phyloP scores from a whole-genome alignment of 1,139 yeast genomes.

The Arxiozyma heterogenica region DNA sequence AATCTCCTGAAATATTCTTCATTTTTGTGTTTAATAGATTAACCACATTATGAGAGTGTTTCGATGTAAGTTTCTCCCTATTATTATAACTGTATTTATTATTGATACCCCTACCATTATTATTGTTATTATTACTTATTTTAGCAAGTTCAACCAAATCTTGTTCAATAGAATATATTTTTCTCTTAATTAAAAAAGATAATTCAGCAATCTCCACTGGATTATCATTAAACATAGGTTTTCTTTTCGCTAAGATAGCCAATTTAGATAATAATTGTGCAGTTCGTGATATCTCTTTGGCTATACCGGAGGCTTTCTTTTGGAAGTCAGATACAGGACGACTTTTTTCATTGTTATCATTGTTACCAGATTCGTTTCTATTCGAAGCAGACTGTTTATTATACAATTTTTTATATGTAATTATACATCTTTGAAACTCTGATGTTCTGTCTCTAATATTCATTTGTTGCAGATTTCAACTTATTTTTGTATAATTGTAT shows the following conservation, averaged over 20 bases:
- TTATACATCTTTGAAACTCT: constrained; percentile 31
- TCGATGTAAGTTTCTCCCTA: constrained; percentile 21
- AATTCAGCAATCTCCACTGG: constrained; percentile 84
- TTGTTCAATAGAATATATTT: constrained; percentile 77
- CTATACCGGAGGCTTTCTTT: constrained; percentile 70
- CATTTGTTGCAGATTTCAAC: constrained; percentile 10
- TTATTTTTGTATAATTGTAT: no score
- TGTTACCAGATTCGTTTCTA: background rate
- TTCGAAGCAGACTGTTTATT: constrained; percentile 6
- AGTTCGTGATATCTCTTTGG: constrained; percentile 83
- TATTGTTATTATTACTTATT: constrained; percentile 38
- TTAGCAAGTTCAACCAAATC: constrained; percentile 39
- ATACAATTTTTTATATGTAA: constrained; percentile 23
- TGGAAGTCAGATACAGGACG: constrained; percentile 50
- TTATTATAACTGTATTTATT: constrained; percentile 7
- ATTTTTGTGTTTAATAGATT: constrained; percentile 79
- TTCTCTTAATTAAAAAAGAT: constrained; percentile 88
- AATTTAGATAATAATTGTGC: constrained; percentile 74
- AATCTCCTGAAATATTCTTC: constrained; percentile 86
- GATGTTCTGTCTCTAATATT: constrained; percentile 30
- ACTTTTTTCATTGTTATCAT: background rate
- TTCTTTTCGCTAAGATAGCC: constrained; percentile 77
- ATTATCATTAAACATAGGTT: constrained; percentile 89
- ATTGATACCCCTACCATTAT: constrained; percentile 35
- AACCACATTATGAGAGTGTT: constrained; percentile 76